A percentile compares a stretch with the other conserved stretches of the same genome.
phyloP scores from a whole-genome alignment of 164 flowering plant species.

The Sextonia rubra region DNA sequence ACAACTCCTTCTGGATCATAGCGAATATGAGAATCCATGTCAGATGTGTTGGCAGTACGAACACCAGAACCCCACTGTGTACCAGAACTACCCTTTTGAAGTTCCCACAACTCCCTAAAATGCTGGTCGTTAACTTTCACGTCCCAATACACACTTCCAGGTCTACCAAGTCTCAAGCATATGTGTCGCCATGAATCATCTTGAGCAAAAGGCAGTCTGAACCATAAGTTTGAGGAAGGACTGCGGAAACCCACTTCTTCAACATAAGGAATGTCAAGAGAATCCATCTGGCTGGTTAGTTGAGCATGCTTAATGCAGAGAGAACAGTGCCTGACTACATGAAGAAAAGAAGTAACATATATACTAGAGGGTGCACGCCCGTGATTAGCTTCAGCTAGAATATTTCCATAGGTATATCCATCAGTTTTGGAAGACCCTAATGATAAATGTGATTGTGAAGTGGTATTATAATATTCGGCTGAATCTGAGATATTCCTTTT shows the following conservation, averaged over 20 bases:
- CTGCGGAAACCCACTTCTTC: slow-evolving; percentile 80
- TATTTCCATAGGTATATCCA: slow-evolving; percentile 58
- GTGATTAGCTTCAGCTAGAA: slow-evolving; percentile 84
- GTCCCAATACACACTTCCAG: slow-evolving; percentile 97
- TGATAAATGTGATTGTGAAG: slow-evolving; percentile 27
- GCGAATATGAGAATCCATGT: slow-evolving; percentile 86
- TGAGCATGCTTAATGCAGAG: slow-evolving; percentile 92
- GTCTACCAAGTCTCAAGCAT: slow-evolving; percentile 90
- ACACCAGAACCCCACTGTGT: slow-evolving; percentile 92
- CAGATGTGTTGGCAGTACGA: slow-evolving; percentile 89
- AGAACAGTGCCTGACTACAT: slow-evolving; percentile 91
- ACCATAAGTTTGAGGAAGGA: slow-evolving; percentile 86
- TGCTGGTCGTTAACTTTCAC: slow-evolving; percentile 93
- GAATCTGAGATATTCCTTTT: slow-evolving; percentile 49
- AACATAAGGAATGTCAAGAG: slow-evolving; percentile 82
- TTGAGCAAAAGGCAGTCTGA: slow-evolving; percentile 72
- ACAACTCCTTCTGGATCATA: slow-evolving; percentile 93
- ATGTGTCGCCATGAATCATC: slow-evolving; percentile 81
- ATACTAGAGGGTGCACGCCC: slow-evolving; percentile 78
- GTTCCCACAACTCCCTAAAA: slow-evolving; percentile 94
- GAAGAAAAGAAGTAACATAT: slow-evolving; percentile 79
- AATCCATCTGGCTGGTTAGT: slow-evolving; percentile 94
- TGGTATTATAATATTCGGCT: slow-evolving; percentile 15
- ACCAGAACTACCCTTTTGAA: slow-evolving; percentile 67
- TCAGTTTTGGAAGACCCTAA: slow-evolving; percentile 37